phyloP scores from a whole-genome alignment of 78 protist genomes.

The Isochrysis galbana region DNA sequence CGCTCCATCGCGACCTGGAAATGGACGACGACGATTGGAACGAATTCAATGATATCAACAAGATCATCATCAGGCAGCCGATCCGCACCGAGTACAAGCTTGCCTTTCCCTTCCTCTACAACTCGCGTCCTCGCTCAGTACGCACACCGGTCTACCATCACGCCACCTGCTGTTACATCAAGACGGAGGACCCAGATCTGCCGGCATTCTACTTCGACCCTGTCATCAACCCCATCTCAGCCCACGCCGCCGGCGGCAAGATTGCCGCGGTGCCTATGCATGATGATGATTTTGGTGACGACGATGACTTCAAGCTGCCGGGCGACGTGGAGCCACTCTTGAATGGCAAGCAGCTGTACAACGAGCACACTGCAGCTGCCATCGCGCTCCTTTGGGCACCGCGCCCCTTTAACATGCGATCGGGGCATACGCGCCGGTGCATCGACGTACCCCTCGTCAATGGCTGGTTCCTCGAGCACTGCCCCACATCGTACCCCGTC shows the following conservation, averaged over 20 bases:
- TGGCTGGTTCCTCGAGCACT: constrained; percentile 85
- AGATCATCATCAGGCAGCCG: constrained; percentile 93
- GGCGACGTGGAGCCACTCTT: constrained; percentile 68
- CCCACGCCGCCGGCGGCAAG: background rate
- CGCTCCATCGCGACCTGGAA: constrained; percentile 91
- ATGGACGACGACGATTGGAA: constrained; percentile 95
- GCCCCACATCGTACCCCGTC: constrained; percentile 89
- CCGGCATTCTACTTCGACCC: constrained; percentile 96
- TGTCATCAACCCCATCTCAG: constrained; percentile 89
- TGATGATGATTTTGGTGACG: constrained; percentile 52
- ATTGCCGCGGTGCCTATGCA: constrained; percentile 39
- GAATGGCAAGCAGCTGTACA: constrained; percentile 68
- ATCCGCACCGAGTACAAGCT: constrained; percentile 96
- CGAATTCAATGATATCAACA: constrained; percentile 99
- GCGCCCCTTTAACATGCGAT: constrained; percentile 90
- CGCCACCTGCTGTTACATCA: constrained; percentile 81
- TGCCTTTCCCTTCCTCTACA: constrained; percentile 98
- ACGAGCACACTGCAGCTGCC: constrained; percentile 89
- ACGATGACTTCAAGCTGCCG: constrained; percentile 65
- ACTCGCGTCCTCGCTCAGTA: constrained; percentile 93
- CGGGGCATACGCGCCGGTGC: constrained; percentile 90
- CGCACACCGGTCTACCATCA: constrained; percentile 73
- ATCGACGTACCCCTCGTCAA: constrained; percentile 96
- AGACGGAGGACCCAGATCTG: constrained; percentile 90
- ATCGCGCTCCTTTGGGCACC: constrained; percentile 96